Base-by-base conservation (phyloP, 495 filamentous ascomycete genomes). In the Daldinia vernicosa region DNA sequence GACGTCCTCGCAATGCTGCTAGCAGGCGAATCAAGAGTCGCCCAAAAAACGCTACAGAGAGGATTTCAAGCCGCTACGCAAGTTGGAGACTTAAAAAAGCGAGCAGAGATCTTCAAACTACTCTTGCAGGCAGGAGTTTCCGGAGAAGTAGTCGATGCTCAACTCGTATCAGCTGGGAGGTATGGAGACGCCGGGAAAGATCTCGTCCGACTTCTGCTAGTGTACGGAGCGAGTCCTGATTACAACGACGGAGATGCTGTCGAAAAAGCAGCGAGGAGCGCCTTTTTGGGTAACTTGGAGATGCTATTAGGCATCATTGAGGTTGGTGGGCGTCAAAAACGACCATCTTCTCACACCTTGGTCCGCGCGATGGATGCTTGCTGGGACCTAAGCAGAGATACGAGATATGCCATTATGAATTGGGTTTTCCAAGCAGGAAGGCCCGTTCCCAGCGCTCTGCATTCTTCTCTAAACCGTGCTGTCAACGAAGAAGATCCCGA, bases 401-500 rank as follows among this genome's bases (percentile, higher is more conserved):
- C 79, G 11, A 75, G 83, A 30, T 80, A 80, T 56, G 79, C 77
- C 8, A 75, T 84, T 61, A 76, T 81, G 33, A 73, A 75, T 12
- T 83, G 81, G 79, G 70, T 85, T 26, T 82, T 84, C 57, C 66
- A 77, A 26, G 82, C 81, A 8, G 83, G 83, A 2, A 70, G 82
- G 26, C 70, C 78, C 1, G 74, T 77, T 0, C 77, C 79, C 5
- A 79, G 76, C 33, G 80, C 82, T 43, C 63, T 85, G 19, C 69
- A 84, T 60, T 74, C 78, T 47, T 76, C 77, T 1, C 59, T 85
- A 30, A 76, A 80, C 68, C 76, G 77, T 27, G 82, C 79, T 0
- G 78, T 84, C 7, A 84, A 83, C 39, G 78, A 79, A 61, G 78
- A 82, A 33, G 80, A 83, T 8, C 79, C 80, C 0, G 83, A 84